A percentile compares a stretch with the other conserved stretches of the same genome.
Conservation (phyloP, 129 eudicot genomes). For the Centella asiatica region DNA sequence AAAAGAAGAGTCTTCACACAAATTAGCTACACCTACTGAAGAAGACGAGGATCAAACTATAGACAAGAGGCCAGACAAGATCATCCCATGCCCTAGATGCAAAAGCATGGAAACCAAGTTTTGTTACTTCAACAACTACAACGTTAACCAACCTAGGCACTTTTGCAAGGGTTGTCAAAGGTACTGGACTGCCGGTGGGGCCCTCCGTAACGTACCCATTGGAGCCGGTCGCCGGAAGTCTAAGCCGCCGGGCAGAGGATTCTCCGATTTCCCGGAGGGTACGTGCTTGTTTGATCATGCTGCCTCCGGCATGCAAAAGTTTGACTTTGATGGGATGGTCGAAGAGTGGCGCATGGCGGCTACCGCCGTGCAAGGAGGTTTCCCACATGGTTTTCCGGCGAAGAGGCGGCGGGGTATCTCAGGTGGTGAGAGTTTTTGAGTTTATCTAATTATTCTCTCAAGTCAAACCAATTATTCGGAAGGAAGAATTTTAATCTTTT, state of each 20-base stretch:
- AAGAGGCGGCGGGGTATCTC: slow-evolving; percentile 43
- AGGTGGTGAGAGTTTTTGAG: no score
- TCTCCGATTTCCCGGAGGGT: slow-evolving; percentile 29
- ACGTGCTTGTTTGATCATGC: slow-evolving; percentile 13
- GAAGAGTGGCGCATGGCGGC: slow-evolving; percentile 47
- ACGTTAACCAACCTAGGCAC: slow-evolving; percentile 82
- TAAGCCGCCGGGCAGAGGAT: slow-evolving; percentile 40
- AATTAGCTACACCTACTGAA: no score
- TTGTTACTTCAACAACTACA: slow-evolving; percentile 82
- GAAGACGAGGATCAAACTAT: slow-evolving; percentile 14
- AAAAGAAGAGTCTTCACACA: slow-evolving; percentile 23
- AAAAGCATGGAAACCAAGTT: slow-evolving; percentile 82
- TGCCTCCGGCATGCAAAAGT: slow-evolving; percentile 13
- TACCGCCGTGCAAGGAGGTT: slow-evolving; percentile 25
- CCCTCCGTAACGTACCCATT: slow-evolving; percentile 68
- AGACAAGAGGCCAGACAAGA: slow-evolving; percentile 70
- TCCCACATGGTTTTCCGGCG: slow-evolving; percentile 36
- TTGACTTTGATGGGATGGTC: slow-evolving; percentile 40
- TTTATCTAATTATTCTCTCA: no score
- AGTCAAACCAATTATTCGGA: no score
- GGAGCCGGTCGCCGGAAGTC: slow-evolving; percentile 80
- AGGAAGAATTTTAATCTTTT: no score
- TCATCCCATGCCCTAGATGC: slow-evolving; percentile 82
- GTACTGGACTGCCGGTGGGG: slow-evolving; percentile 89
- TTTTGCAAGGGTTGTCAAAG: slow-evolving; percentile 79